Evolutionary conservation across 73 alveolate genomes (phyloP).

Genomic region (Stentor coeruleus): DNA sequence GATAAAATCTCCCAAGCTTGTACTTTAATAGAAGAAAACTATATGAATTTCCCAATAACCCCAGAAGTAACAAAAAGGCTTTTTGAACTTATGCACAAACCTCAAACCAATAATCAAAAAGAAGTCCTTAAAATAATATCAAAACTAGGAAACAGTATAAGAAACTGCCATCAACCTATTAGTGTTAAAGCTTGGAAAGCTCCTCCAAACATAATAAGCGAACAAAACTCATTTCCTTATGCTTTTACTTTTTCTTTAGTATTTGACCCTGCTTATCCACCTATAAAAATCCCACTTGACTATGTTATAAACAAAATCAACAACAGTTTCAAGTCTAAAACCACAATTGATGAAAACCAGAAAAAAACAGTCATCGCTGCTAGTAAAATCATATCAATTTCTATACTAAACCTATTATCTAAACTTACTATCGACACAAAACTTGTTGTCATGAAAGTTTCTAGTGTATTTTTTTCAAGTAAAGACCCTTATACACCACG

Average conservation of each 20-base stretch:
- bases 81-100: neutral
- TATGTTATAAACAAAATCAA: neutral
- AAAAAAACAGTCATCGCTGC: constrained; percentile 20
- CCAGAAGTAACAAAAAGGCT: constrained; percentile 15
- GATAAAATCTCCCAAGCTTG: constrained; percentile 15
- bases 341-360: constrained; percentile 14
- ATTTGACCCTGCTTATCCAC: neutral
- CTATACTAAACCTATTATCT: neutral
- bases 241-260: neutral
- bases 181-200: neutral
- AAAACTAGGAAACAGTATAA: constrained; percentile 11
- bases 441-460: neutral
- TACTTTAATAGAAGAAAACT: neutral
- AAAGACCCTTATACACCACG: neutral
- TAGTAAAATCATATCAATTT: constrained; percentile 6
- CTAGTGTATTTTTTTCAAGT: neutral
- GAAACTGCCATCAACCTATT: constrained; percentile 11
- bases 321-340: constrained; percentile 11
- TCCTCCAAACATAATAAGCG: neutral
- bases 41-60: neutral
- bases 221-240: neutral
- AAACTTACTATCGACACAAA: neutral
- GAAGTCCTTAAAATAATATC: neutral
- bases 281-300: constrained; percentile 15
- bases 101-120: neutral